A percentile compares a stretch with the other conserved stretches of the same genome.
These are phyloP conservation scores for Echium plantagineum DNA, from an alignment of 257 asterid species.

Conservation along the genomic window DNA sequence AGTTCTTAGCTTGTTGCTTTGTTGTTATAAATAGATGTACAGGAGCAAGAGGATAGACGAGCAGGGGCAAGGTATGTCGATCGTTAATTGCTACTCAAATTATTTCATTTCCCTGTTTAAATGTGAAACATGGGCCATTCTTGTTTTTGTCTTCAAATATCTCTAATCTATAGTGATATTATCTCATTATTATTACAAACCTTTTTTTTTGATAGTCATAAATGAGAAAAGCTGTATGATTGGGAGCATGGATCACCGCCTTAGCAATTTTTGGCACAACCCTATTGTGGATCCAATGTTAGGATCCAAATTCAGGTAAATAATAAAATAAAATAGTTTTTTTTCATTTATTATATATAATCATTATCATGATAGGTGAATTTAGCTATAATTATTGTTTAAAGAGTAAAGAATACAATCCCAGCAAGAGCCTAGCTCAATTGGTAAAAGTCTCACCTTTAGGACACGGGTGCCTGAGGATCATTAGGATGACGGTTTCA, in stretches of 20 bases:
- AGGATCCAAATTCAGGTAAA: conserved; percentile 16
- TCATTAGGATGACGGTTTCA: too few relatives aligned
- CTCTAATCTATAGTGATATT: too few relatives aligned
- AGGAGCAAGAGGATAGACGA: conserved; percentile 29
- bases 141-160: neutral
- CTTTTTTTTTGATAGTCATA: conserved; percentile 13
- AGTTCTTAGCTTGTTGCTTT: neutral
- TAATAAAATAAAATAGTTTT: too few relatives aligned
- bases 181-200: too few relatives aligned
- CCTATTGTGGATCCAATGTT: conserved; percentile 15
- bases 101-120: neutral
- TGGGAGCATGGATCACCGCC: conserved; percentile 11
- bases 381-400: too few relatives aligned
- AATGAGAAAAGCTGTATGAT: conserved; percentile 10
- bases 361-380: too few relatives aligned
- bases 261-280: conserved; percentile 13
- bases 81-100: neutral
- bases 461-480: too few relatives aligned
- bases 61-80: conserved; percentile 22
- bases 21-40: conserved; percentile 16
- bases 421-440: too few relatives aligned
- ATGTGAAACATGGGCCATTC: conserved; percentile 10
- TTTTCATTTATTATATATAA: too few relatives aligned
- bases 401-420: too few relatives aligned
- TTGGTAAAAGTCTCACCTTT: too few relatives aligned